Evolutionary conservation across 257 asterid species (phyloP).

Genomic region (Nicotiana sylvestris): DNA sequence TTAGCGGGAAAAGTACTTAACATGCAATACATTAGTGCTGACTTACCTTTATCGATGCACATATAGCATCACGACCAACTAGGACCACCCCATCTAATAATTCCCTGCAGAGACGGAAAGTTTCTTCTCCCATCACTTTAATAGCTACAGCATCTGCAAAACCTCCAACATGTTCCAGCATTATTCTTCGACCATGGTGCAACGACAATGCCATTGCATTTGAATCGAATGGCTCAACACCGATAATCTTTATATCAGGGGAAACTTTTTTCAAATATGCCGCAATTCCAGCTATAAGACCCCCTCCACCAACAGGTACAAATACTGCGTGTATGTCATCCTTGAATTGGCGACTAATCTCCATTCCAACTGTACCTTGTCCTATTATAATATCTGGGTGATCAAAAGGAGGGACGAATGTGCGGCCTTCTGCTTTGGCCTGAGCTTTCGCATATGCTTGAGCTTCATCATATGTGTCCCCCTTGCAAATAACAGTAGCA

Average conservation of each 20-base stretch:
- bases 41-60: constrained; percentile 92
- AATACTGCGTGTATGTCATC: constrained; percentile 70
- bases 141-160: constrained; percentile 99
- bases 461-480: constrained; percentile 89
- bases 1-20: neutral
- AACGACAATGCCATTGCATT: constrained; percentile 89
- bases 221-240: constrained; percentile 92
- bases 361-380: constrained; percentile 97
- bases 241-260: constrained; percentile 78
- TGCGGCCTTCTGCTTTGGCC: constrained; percentile 59
- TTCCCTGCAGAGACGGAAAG: constrained; percentile 69
- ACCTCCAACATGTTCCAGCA: constrained; percentile 86
- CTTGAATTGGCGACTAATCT: constrained; percentile 67
- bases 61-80: constrained; percentile 85
- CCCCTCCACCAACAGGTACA: constrained; percentile 98
- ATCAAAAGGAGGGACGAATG: constrained; percentile 91
- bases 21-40: neutral
- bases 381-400: constrained; percentile 85
- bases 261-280: constrained; percentile 81
- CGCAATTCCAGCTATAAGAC: constrained; percentile 95
- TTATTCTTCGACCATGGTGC: constrained; percentile 65
- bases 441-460: constrained; percentile 71
- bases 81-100: constrained; percentile 82
- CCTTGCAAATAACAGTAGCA: constrained; percentile 77
- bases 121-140: constrained; percentile 87